Percentiles rank a stretch among this genome's conserved stretches.
Evolutionary conservation across 164 flowering plant genomes (phyloP).

Genomic region (Echeveria elegans): DNA sequence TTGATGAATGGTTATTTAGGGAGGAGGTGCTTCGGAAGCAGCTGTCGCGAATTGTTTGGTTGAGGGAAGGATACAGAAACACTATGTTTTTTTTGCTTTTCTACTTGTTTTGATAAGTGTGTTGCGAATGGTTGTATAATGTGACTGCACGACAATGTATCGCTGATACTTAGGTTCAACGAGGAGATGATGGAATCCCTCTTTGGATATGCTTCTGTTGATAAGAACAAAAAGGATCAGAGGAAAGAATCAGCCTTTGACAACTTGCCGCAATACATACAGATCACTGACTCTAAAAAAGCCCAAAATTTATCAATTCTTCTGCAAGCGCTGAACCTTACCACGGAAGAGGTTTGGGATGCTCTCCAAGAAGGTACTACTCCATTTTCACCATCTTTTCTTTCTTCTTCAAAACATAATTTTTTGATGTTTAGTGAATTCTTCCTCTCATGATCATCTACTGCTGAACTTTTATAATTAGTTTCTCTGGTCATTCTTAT

Average conservation of each 20-base stretch:
- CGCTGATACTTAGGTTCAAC: constrained; percentile 78
- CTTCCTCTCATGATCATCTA: too few species aligned
- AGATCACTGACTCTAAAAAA: constrained; percentile 73
- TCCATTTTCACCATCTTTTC: constrained; percentile 7
- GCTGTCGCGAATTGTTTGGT: too few species aligned
- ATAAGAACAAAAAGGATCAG: constrained; percentile 30
- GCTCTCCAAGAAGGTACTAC: constrained; percentile 66
- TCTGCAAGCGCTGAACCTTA: constrained; percentile 77
- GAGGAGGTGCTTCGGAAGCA: too few species aligned
- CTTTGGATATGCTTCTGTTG: constrained; percentile 54
- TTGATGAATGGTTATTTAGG: too few species aligned
- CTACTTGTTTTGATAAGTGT: too few species aligned
- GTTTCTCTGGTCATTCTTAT: too few species aligned
- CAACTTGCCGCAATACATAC: constrained; percentile 38
- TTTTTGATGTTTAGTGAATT: too few species aligned
- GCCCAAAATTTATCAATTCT: constrained; percentile 87
- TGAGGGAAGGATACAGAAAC: too few species aligned
- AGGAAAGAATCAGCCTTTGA: constrained; percentile 43
- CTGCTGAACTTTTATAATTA: too few species aligned
- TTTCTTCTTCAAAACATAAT: neutral
- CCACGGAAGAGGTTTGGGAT: constrained; percentile 79
- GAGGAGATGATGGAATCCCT: constrained; percentile 88
- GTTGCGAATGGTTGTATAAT: neutral
- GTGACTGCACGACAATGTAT: neutral
- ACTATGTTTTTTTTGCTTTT: too few species aligned